Evolutionary conservation across 805 yeast genomes (phyloP), one percentile per base, ranked within the genome.

Genomic region (Saitoella complicata): DNA sequence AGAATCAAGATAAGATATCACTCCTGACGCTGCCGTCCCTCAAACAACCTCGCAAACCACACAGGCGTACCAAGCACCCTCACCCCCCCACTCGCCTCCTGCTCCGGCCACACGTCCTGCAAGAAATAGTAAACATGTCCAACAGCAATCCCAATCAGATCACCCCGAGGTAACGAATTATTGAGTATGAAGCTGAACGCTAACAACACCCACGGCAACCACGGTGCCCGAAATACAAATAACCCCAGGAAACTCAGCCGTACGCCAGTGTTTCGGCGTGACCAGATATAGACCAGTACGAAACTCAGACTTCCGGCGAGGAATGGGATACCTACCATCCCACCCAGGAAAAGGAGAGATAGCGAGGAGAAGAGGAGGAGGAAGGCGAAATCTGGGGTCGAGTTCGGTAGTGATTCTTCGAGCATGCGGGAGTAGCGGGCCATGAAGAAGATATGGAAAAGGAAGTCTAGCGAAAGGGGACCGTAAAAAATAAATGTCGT

Each of bases 401-500:
- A 44, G 48, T 55, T 46, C 46, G 49, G 56, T 41, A 54, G 58
- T 4, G 64, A 52, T 33, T 55, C 58, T 50, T 70, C 75, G 12
- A 70, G 57, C 51, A 61, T 53, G 39, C 64, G 55, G 5, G 67
- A 64, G 49, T 67, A 62, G 36, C 64, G 58, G 37, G 66, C 54
- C 38, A 67, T 52, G 44, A 66, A 57, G 46, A 54, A 65, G 32
- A 68, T 45, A 38, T 59, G 56, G 12, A 67, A 47, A 5, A 61
- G 39, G 13, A 65, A 54, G 41, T 65, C 64, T 40, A 62, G 45
- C 9, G 67, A 61, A 9, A 75, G 56, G 21, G 58, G 55, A 1
- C 73, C 75, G 46, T 61, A 61, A 48, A 69, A 68, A 2, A 68
- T 37, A 42, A 70, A 61, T 2, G 69, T 56, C 10, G 71, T 64